Base-by-base conservation (phyloP, 441 rosid species). In the Lepidium campestre region DNA sequence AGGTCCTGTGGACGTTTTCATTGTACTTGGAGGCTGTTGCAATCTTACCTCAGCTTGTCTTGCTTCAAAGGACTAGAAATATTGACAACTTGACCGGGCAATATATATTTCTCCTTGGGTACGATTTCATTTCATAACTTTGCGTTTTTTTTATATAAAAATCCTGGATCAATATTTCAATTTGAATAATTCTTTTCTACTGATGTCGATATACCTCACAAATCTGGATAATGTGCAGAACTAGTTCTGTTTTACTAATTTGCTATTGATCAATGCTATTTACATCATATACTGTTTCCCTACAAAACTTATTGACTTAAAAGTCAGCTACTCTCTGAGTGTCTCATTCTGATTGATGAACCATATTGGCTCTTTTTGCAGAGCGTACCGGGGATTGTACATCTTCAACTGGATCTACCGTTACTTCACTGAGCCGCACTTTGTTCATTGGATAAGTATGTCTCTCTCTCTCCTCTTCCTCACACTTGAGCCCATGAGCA, bases 11-110 rank as follows among this genome's bases (percentile, higher is more conserved):
- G 91, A 56, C 91, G 1, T 83, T 82, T 70, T 86, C 91, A 2
- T 56, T 83, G 70, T 86, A 45, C 74, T 73, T 86, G 75, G 91
- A 86, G 77, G 91, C 91, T 32, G 84, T 83, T 56, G 86, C 88
- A 37, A 86, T 86, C 71, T 76, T 86, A 67, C 88, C 91, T 71
- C 91, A 83, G 74, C 86, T 83, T 70, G 80, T 86, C 37, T 75
- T 86, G 75, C 71, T 86, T 40, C 88, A 83, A 55, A 83, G 86
- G 79, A 86, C 91, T 57, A 81, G 80, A 68, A 86, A 86, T 29
- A 83, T 86, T n/a, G 91, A 83, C 53, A 86, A 82, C 82, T 75
- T 86, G 77, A 86, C 88, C 0, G 91, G 91, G n/a, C 91, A 86
- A 68, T 86, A 83, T 49, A 76, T 86, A 15, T 81, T 86, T 61